Evolutionary conservation across 2,329 filamentous ascomycete genomes (phyloP).

Genomic region (Zymoseptoria tritici): DNA sequence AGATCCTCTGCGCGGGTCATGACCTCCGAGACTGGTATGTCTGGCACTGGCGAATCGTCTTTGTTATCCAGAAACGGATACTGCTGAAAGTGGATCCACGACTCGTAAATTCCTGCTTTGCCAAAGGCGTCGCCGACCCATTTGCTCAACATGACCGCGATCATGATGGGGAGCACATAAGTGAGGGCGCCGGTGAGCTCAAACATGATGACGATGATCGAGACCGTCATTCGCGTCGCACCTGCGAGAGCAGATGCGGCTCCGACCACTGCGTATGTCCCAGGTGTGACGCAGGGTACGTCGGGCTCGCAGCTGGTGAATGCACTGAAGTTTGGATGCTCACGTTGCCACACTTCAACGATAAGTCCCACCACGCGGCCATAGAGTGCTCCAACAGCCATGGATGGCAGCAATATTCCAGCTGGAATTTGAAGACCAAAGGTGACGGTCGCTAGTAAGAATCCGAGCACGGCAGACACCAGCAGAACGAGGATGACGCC

Average conservation of each 20-base stretch:
- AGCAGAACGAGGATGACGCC: conserved; percentile 76
- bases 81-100: conserved; percentile 92
- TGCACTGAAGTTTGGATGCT: conserved; percentile 66
- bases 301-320: conserved; percentile 78
- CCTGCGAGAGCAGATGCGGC: conserved; percentile 90
- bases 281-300: conserved; percentile 80
- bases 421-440: conserved; percentile 93
- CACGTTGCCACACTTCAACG: conserved; percentile 78
- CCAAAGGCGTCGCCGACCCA: conserved; percentile 97
- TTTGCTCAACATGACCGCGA: conserved; percentile 95
- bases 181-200: conserved; percentile 93
- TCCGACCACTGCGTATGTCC: conserved; percentile 93
- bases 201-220: conserved; percentile 99
- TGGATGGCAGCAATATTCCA: conserved; percentile 89
- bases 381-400: conserved; percentile 87
- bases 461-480: conserved; percentile 73
- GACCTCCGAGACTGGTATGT: conserved; percentile 76
- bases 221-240: conserved; percentile 92
- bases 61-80: conserved; percentile 94
- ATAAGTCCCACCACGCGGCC: conserved; percentile 84
- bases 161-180: conserved; percentile 97
- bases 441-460: conserved; percentile 76
- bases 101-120: conserved; percentile 89
- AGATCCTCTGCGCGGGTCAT: conserved; percentile 93
- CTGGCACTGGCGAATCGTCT: conserved; percentile 68